A percentile compares a stretch with the other conserved stretches of the same genome.
phyloP scores from a whole-genome alignment of 805 yeast species.

The Kodamaea laetipori region DNA sequence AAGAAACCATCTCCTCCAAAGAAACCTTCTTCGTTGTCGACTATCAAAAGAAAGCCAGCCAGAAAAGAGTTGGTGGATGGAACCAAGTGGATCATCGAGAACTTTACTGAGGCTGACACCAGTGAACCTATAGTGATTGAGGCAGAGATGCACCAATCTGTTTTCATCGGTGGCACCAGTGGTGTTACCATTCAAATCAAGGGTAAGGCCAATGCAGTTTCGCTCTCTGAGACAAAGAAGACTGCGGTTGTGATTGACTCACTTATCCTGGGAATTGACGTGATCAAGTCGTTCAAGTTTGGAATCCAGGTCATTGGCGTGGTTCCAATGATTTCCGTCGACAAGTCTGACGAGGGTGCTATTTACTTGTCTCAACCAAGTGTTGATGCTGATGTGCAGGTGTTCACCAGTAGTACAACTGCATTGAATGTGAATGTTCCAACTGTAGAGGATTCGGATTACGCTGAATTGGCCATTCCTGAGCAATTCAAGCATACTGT shows the following conservation, averaged over 20 bases:
- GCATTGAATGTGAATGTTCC: conserved; percentile 86
- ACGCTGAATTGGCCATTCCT: conserved; percentile 79
- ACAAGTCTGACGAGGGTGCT: conserved; percentile 84
- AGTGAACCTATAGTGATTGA: conserved; percentile 68
- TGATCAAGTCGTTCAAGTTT: conserved; percentile 77
- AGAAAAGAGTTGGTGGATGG: conserved; percentile 76
- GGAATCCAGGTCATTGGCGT: conserved; percentile 84
- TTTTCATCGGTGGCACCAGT: conserved; percentile 81
- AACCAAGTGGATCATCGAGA: conserved; percentile 82
- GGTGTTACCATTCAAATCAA: conserved; percentile 75
- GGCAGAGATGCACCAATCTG: conserved; percentile 83
- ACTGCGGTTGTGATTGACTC: conserved; percentile 81
- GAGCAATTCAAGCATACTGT: conserved; percentile 86
- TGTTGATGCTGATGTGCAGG: conserved; percentile 61
- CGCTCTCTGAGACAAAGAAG: conserved; percentile 70
- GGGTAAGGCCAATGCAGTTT: conserved; percentile 90
- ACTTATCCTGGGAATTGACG: conserved; percentile 83
- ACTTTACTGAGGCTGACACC: conserved; percentile 58
- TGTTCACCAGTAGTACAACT: conserved; percentile 83
- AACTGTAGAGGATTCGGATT: conserved; percentile 62
- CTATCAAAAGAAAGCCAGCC: conserved; percentile 37
- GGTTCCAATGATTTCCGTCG: conserved; percentile 82
- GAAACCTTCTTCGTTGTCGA: conserved; percentile 67
- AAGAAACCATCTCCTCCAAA: conserved; percentile 78
- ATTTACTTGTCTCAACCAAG: conserved; percentile 75